These are phyloP conservation scores for Kodamaea neixiangensis DNA, from an alignment of 805 yeast genomes.

Conservation along the genomic window DNA sequence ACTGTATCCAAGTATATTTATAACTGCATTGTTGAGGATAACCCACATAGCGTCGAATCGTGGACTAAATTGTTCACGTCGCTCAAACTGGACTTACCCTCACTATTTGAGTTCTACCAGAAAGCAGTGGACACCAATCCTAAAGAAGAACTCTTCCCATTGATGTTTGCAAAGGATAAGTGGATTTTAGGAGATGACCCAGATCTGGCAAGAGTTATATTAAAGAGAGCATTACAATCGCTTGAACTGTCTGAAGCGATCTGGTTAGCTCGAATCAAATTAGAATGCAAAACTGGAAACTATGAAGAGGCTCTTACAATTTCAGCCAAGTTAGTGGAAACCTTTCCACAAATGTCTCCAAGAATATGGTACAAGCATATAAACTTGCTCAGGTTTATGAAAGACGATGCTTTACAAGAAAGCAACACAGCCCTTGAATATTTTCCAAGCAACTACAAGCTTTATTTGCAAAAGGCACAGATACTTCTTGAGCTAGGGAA, in stretches of 20 bases:
- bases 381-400: conserved; percentile 47
- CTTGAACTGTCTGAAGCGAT: conserved; percentile 45
- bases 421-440: conserved; percentile 46
- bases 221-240: conserved; percentile 47
- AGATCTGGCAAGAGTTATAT: conserved; percentile 52
- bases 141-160: conserved; percentile 48
- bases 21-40: conserved; percentile 44
- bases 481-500: conserved; percentile 38
- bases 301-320: conserved; percentile 43
- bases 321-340: conserved; percentile 34
- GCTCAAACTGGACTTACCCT: conserved; percentile 29
- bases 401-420: conserved; percentile 19
- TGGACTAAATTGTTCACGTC: conserved; percentile 53
- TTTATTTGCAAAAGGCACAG: conserved; percentile 67
- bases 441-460: conserved; percentile 53
- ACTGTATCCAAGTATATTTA: conserved; percentile 50
- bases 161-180: conserved; percentile 73
- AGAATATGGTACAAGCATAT: conserved; percentile 66
- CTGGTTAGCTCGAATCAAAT: conserved; percentile 72
- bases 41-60: conserved; percentile 46
- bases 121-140: conserved; percentile 55
- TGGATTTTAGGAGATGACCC: conserved; percentile 53
- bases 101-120: conserved; percentile 46
- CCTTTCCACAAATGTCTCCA: conserved; percentile 30
- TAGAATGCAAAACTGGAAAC: conserved; percentile 50